These are phyloP conservation scores for Euphrasia arctica DNA, from an alignment of 305 asterid species.

Conservation along the genomic window DNA sequence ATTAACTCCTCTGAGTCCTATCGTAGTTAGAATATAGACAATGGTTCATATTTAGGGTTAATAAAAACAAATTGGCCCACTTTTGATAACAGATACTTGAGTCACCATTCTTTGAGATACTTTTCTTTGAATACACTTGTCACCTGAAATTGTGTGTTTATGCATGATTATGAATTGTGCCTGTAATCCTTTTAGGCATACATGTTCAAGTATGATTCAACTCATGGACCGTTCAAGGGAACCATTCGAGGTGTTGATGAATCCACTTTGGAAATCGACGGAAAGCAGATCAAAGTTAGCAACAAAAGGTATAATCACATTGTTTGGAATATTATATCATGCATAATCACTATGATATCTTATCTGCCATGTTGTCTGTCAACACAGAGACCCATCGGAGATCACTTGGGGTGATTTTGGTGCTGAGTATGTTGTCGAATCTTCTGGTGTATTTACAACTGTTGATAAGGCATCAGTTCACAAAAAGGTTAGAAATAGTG, in stretches of 20 bases:
- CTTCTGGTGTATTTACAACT: constrained; percentile 92
- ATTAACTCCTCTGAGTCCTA: not conserved
- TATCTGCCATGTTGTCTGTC: constrained; percentile 18
- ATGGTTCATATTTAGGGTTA: not conserved
- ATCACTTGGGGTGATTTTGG: constrained; percentile 98
- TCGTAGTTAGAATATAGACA: not conserved
- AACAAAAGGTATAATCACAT: constrained; percentile 56
- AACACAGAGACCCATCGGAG: constrained; percentile 80
- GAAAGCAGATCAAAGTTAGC: constrained; percentile 71
- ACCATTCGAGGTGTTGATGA: constrained; percentile 70
- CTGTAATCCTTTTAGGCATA: constrained; percentile 64
- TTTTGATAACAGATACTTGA: not conserved
- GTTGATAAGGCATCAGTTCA: constrained; percentile 85
- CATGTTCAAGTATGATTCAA: constrained; percentile 97
- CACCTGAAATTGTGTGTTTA: constrained; percentile 7
- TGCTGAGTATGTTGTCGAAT: constrained; percentile 88
- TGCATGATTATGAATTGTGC: constrained; percentile 20
- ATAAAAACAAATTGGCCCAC: not conserved
- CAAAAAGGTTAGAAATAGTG: constrained; percentile 58
- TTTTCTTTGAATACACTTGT: constrained; percentile 4
- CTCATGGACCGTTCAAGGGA: constrained; percentile 89
- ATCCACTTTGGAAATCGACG: constrained; percentile 87
- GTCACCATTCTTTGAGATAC: not conserved
- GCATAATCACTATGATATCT: not conserved
- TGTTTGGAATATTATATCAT: not conserved